phyloP scores from a whole-genome alignment of 164 flowering plant species.

The Kingdonia uniflora region DNA sequence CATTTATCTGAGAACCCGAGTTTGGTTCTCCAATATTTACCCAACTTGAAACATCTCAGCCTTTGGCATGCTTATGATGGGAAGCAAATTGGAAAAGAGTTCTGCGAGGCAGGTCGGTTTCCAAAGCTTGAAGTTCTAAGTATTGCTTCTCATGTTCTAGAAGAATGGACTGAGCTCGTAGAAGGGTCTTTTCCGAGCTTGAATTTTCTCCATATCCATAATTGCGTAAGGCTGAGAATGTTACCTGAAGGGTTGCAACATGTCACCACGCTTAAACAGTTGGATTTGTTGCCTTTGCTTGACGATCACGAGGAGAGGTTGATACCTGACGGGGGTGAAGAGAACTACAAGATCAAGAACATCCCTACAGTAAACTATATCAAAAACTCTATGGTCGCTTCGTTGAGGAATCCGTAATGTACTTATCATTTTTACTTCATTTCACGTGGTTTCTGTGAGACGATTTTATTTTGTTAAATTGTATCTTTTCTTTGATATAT shows the following conservation, averaged over 20 bases:
- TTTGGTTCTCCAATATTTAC: slow-evolving; percentile 16
- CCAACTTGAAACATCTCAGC: slow-evolving; percentile 15
- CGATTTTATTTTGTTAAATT: no score
- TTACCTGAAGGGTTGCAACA: slow-evolving; percentile 26
- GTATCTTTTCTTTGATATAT: no score
- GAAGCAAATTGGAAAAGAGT: slow-evolving; percentile 18
- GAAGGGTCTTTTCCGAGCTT: slow-evolving; percentile 19
- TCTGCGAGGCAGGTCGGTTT: slow-evolving; percentile 19
- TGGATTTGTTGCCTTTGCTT: slow-evolving; percentile 22
- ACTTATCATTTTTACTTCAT: no score
- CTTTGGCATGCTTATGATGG: slow-evolving; percentile 24
- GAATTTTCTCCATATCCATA: slow-evolving; percentile 14
- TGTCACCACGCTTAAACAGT: slow-evolving; percentile 13
- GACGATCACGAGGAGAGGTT: slow-evolving; percentile 21
- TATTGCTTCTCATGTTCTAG: slow-evolving; percentile 17
- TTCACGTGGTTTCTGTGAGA: no score
- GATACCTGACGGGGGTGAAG: slow-evolving; percentile 21
- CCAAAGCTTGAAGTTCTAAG: slow-evolving; percentile 18
- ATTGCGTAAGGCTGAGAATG: slow-evolving; percentile 17
- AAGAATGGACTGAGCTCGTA: slow-evolving; percentile 22
- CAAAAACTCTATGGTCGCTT: slow-evolving; percentile 4
- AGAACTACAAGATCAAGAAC: slow-evolving; percentile 23
- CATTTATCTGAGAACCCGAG: slow-evolving; percentile 16
- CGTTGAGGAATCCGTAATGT: no score
- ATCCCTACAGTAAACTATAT: slow-evolving; percentile 13